Base-by-base conservation (phyloP, 257 asterid species). In the Rehmannia glutinosa region DNA sequence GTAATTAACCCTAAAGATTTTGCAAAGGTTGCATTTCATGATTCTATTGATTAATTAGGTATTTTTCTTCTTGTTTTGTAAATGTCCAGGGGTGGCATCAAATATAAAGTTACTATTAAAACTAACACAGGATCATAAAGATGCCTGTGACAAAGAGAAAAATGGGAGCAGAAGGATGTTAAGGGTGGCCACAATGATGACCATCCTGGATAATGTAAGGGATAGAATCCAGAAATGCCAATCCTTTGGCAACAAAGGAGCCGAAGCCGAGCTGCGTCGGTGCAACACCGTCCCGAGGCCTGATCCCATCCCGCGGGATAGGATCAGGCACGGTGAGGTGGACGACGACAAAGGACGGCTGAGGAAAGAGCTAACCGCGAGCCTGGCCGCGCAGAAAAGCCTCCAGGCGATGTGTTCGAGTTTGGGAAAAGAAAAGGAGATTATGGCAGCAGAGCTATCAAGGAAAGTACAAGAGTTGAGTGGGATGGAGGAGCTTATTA, bases 111-210 rank as follows among this genome's bases (percentile, higher is more conserved):
- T 92, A 59, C 75, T 92, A 20, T 59, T 92, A 57, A 92, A 92
- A 74, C 73, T 92, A 51, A 81, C 86, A 64, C 87, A 92, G 52
- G 96, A 92, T 55, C 97, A 92, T 69, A 86, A 89, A 81, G 68
- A 77, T 36, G 90, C 91, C 10, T 85, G 87, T 54, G 75, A 77
- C 53, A 83, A 82, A 57, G 86, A 79, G 62, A 83, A 74, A 38
- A 82, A 77, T 6, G 96, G 78, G 46, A 81, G 85, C 36, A 64
- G 96, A 12, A 79, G 92, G 46, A 89, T 78, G 89, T 72, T 92
- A 35, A 80, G 98, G 80, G 97, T 89, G 55, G 96, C 95, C 6
- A 87, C 93, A 24, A 92, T 92, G 98, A 68, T 92, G 87, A 81
- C 97, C 6, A 92, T 89, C 64, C 81, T 92, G 12, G 97, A 89